Evolutionary conservation across 2,329 filamentous ascomycete species (phyloP).

Genomic region (Coniochaeta sp.): DNA sequence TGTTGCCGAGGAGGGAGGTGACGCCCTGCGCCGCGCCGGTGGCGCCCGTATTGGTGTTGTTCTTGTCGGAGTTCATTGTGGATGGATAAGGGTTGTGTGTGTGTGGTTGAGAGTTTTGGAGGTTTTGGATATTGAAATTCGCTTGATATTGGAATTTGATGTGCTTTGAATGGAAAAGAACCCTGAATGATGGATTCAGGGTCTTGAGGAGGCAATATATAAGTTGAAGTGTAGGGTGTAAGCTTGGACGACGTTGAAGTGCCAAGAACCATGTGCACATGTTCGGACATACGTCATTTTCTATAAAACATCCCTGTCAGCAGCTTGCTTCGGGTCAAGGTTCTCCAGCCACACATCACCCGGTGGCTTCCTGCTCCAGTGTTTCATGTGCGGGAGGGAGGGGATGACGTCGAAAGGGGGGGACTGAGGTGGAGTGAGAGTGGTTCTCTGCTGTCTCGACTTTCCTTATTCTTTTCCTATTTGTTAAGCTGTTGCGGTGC

Average conservation of each 20-base stretch:
- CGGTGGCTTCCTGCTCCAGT: not conserved
- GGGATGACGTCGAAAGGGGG: not conserved
- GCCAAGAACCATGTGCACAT: not conserved
- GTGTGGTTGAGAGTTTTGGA: not conserved
- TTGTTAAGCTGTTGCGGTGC: not conserved
- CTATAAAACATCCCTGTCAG: not conserved
- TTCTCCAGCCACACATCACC: not conserved
- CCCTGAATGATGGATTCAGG: not conserved
- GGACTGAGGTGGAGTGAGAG: not conserved
- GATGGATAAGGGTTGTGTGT: not conserved
- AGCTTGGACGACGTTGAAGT: not conserved
- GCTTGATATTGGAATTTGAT: not conserved
- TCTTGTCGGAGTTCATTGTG: not conserved
- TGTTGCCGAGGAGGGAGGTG: slow-evolving; percentile 23
- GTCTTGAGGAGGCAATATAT: not conserved
- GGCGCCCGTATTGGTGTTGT: slow-evolving; percentile 14
- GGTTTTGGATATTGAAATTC: not conserved
- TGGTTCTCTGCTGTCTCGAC: not conserved
- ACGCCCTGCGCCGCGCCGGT: slow-evolving; percentile 19
- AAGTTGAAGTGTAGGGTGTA: not conserved
- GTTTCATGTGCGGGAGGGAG: not conserved
- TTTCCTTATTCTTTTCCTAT: not conserved
- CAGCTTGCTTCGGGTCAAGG: not conserved
- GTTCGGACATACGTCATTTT: not conserved
- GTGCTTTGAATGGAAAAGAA: not conserved